A percentile compares a stretch with the other conserved stretches of the same genome.
Evolutionary conservation across 192 early-diverging fungal species (phyloP).

Genomic region (Umbelopsis sp.): DNA sequence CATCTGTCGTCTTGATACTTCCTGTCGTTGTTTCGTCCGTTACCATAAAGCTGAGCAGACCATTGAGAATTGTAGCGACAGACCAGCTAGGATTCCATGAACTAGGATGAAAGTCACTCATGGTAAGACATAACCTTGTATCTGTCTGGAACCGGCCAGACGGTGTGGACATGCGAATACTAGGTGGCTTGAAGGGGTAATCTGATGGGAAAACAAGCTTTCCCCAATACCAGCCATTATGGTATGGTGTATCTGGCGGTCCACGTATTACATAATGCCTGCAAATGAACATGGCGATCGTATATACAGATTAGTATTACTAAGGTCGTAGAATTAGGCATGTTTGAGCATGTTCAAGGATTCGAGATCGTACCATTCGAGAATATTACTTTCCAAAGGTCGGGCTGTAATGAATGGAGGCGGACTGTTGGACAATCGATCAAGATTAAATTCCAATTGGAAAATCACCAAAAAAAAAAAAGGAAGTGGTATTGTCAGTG

Average conservation of each 20-base stretch:
- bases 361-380: slow-evolving; percentile 80
- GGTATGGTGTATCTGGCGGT: slow-evolving; percentile 93
- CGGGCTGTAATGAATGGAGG: slow-evolving; percentile 88
- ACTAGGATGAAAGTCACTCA: slow-evolving; percentile 94
- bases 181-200: slow-evolving; percentile 94
- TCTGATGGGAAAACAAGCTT: slow-evolving; percentile 91
- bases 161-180: slow-evolving; percentile 82
- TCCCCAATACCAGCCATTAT: slow-evolving; percentile 94
- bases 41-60: slow-evolving; percentile 96
- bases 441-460: neutral
- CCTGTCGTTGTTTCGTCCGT: slow-evolving; percentile 94
- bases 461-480: neutral
- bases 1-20: slow-evolving; percentile 76
- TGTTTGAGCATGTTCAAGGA: neutral
- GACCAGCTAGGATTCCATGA: slow-evolving; percentile 98
- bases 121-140: slow-evolving; percentile 91
- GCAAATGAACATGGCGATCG: neutral
- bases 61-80: slow-evolving; percentile 94
- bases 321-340: neutral
- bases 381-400: slow-evolving; percentile 92
- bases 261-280: slow-evolving; percentile 97
- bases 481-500: slow-evolving; percentile 14
- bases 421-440: slow-evolving; percentile 53
- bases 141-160: slow-evolving; percentile 91
- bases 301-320: neutral